These are phyloP conservation scores for Leccinum solheimii DNA, from an alignment of 1,284 basidiomycete species.

Conservation along the genomic window DNA sequence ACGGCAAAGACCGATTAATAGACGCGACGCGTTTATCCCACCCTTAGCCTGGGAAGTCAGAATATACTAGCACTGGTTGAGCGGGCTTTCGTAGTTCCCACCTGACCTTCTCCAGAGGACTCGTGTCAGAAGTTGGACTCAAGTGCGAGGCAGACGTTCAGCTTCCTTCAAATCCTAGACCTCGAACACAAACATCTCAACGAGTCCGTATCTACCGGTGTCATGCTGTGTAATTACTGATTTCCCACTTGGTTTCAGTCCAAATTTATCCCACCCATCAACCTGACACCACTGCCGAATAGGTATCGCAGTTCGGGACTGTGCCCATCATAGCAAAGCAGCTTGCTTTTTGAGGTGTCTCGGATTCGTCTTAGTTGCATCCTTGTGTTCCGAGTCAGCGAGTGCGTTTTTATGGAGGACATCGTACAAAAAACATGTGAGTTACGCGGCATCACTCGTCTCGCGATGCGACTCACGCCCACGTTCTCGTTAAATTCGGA, in stretches of 20 bases:
- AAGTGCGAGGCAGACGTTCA: neutral
- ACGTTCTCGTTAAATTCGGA: neutral
- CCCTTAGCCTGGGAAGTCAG: neutral
- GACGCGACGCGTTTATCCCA: conserved; percentile 26
- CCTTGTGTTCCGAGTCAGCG: neutral
- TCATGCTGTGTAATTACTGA: neutral
- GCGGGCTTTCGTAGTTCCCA: neutral
- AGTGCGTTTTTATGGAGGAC: conserved; percentile 12
- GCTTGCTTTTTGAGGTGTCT: neutral
- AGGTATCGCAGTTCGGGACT: neutral
- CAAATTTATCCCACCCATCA: neutral
- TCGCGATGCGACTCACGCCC: conserved; percentile 1
- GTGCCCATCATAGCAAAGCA: neutral
- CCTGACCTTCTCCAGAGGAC: neutral
- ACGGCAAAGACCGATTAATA: neutral
- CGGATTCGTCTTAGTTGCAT: neutral
- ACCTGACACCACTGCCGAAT: neutral
- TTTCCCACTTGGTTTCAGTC: neutral
- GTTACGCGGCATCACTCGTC: neutral
- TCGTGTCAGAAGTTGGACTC: neutral
- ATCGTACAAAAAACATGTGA: conserved; percentile 12
- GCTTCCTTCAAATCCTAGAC: neutral
- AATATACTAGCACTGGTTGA: neutral
- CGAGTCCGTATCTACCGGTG: neutral
- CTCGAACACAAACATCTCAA: neutral